Conservation (phyloP, 257 asterid genomes). For the Nicotiana otophora region DNA sequence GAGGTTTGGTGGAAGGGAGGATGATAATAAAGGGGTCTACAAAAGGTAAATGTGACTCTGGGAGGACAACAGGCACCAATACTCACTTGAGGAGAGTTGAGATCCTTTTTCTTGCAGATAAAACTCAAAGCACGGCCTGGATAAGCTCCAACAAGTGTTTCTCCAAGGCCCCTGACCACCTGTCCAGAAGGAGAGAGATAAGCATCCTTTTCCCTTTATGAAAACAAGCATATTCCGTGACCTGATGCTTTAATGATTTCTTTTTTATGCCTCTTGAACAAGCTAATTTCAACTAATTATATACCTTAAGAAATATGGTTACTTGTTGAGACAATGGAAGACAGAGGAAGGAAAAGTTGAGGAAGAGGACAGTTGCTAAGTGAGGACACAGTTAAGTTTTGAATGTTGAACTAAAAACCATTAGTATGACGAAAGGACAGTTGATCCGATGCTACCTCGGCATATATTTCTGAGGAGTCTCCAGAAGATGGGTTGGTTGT, state of each 20-base stretch:
- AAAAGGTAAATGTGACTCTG: background rate
- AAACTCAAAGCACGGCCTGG: slow-evolving; percentile 99
- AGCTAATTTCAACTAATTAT: background rate
- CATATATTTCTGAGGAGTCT: slow-evolving; percentile 86
- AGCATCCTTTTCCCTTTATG: background rate
- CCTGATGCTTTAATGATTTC: background rate
- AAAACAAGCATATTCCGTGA: background rate
- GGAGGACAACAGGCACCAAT: slow-evolving; percentile 3
- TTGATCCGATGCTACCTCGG: slow-evolving; percentile 57
- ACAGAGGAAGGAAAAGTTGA: background rate
- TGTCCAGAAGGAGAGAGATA: slow-evolving; percentile 22
- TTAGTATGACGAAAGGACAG: background rate
- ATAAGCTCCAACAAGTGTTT: slow-evolving; percentile 98
- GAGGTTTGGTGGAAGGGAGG: background rate
- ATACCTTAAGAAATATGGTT: background rate
- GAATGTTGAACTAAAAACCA: background rate
- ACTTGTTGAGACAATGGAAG: background rate
- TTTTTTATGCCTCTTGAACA: background rate
- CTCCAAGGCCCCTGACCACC: slow-evolving; percentile 99
- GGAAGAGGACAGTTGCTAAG: slow-evolving; percentile 10
- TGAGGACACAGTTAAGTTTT: background rate
- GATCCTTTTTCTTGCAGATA: slow-evolving; percentile 78
- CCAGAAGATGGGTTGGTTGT: slow-evolving; percentile 96
- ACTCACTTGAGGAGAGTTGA: slow-evolving; percentile 69
- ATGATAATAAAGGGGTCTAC: background rate